phyloP scores from a whole-genome alignment of 1,284 basidiomycete genomes.

The Ceratobasidium sp. region DNA sequence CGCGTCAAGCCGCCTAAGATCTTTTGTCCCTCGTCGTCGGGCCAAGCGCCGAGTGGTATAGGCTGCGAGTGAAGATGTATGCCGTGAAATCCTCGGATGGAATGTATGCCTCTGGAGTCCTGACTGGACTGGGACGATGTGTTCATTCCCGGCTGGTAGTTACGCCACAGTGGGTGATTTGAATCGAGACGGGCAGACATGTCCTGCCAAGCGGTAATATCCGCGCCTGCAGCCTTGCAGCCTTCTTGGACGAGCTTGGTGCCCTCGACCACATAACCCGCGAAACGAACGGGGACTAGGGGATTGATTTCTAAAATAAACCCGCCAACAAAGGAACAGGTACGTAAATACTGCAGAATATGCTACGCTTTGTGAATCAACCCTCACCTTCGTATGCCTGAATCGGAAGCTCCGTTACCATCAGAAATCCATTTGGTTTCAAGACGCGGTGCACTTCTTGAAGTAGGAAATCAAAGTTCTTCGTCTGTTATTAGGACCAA shows the following conservation, averaged over 20 bases:
- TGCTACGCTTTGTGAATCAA: background rate
- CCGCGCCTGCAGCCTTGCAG: background rate
- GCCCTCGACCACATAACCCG: background rate
- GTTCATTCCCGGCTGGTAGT: background rate
- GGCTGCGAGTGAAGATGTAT: background rate
- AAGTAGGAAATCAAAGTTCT: background rate
- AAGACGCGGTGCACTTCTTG: conserved; percentile 7
- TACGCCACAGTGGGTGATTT: conserved; percentile 13
- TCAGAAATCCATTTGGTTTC: background rate
- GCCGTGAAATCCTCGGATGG: conserved; percentile 2
- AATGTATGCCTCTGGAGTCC: background rate
- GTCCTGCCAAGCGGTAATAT: conserved; percentile 2
- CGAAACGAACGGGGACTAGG: background rate
- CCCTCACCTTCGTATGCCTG: background rate
- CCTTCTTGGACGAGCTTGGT: background rate
- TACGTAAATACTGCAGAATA: too few species aligned
- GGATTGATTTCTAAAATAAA: background rate
- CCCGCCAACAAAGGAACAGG: background rate
- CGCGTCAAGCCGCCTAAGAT: conserved; percentile 2
- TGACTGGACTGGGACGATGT: background rate
- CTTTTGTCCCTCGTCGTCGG: background rate
- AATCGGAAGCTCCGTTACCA: conserved; percentile 1
- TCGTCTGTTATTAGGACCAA: background rate
- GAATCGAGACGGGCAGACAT: conserved; percentile 13
- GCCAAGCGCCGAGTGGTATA: conserved; percentile 8